Evolutionary conservation across 768 basidiomycete genomes (phyloP), one percentile per base, ranked within the genome.

Genomic region (Suillus americanus): DNA sequence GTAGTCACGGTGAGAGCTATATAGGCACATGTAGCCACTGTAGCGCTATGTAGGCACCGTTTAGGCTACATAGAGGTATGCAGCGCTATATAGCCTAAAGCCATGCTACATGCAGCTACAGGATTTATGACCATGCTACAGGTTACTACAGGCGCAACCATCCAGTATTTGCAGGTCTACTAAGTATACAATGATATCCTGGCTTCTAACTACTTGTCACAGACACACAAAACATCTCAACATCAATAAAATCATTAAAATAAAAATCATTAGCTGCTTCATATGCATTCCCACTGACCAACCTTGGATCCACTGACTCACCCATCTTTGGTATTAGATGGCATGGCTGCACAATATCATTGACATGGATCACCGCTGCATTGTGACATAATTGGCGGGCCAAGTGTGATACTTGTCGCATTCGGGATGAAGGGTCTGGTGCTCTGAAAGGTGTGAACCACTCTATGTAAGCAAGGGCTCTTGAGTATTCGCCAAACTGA

Each of bases 381-480:
- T 64, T 60, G 53, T 10, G 13, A 48, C 30, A 3, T 30, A 40
- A 55, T 37, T 61, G 60, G 23, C 40, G n/a, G 25, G 60, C 61
- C 2, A 50, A 65, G 12, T 28, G 40, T 10, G 60, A 61, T 8
- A 65, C 18, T 23, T 40, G 23, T 13, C 38, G 18, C 60, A 61
- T 65, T 12, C n/a, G 9, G 25, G 46, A 28, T 12, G 45, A 33
- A 20, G 60, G 23, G 50, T 65, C 60, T 9, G 51, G 53, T 8
- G 33, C n/a, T 41, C 28, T 40, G 57, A 73, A 61, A 2, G 67
- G 59, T 1, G 64, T 72, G 57, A 69, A 75, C 70, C 68, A 71
- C 23, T 75, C 69, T 28, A 74, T 61, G 57, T 74, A 75, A 1
- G 72, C 68, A 6, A 74, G 65, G 3, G 65, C 66, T n/a, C 60